These are phyloP conservation scores for Colletotrichum tofieldiae DNA, from an alignment of 2,329 filamentous ascomycete genomes.

Conservation along the genomic window DNA sequence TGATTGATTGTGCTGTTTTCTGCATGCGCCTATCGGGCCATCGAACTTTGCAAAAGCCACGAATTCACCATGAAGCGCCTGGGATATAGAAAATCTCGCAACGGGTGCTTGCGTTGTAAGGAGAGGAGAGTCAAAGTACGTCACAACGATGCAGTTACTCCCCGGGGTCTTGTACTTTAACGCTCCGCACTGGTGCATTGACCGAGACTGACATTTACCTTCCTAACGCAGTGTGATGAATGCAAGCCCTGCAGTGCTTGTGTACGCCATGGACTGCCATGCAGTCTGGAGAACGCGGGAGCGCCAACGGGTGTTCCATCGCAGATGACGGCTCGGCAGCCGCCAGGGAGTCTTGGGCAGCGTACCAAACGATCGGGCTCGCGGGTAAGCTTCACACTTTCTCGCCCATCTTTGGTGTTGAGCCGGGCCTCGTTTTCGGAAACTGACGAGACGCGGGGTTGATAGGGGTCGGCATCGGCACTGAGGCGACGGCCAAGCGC, in stretches of 20 bases:
- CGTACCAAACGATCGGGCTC: conserved; percentile 29
- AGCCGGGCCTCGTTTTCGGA: conserved; percentile 23
- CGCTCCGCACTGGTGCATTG: neutral
- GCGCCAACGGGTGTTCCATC: conserved; percentile 17
- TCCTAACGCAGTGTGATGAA: conserved; percentile 56
- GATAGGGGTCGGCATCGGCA: conserved; percentile 26
- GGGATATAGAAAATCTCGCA: conserved; percentile 55
- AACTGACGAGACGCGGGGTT: conserved; percentile 22
- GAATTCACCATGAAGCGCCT: conserved; percentile 48
- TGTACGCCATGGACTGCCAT: conserved; percentile 54
- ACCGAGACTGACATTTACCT: conserved; percentile 13
- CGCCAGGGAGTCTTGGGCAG: conserved; percentile 5
- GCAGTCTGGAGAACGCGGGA: conserved; percentile 46
- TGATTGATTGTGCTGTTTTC: conserved; percentile 5
- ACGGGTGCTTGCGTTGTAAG: conserved; percentile 55
- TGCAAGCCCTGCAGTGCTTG: conserved; percentile 57
- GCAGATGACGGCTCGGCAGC: conserved; percentile 16
- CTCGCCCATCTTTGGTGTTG: neutral
- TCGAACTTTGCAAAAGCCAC: conserved; percentile 1
- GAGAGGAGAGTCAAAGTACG: conserved; percentile 55
- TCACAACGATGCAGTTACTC: neutral
- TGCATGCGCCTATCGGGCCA: neutral
- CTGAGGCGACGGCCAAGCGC: conserved; percentile 34
- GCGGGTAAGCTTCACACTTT: conserved; percentile 16
- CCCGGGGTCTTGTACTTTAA: neutral